Conservation (phyloP, 148 eudicot genomes). For the Cornus controversa region DNA sequence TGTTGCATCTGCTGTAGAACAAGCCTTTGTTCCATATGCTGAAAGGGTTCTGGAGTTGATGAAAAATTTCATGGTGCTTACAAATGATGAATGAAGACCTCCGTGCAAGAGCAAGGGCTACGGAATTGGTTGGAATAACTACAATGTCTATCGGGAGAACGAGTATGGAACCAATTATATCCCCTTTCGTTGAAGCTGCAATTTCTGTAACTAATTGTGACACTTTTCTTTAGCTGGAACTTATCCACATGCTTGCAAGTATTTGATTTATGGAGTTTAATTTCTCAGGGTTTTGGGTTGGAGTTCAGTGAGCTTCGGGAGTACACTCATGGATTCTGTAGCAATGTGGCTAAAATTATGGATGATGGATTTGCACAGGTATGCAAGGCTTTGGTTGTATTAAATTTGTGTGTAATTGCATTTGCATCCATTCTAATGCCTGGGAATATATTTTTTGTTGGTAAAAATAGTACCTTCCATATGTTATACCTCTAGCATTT, state of each 20-base stretch:
- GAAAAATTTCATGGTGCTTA: slow-evolving; percentile 86
- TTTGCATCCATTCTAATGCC: background rate
- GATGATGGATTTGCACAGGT: slow-evolving; percentile 91
- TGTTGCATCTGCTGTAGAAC: slow-evolving; percentile 93
- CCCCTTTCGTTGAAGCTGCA: slow-evolving; percentile 96
- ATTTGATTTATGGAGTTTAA: slow-evolving; percentile 13
- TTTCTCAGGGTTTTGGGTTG: slow-evolving; percentile 72
- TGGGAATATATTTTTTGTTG: slow-evolving; percentile 14
- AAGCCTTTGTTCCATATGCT: slow-evolving; percentile 91
- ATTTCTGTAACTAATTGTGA: slow-evolving; percentile 52
- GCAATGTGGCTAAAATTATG: slow-evolving; percentile 90
- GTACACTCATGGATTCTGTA: slow-evolving; percentile 95
- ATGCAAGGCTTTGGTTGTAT: slow-evolving; percentile 1
- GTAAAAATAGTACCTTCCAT: slow-evolving; percentile 83
- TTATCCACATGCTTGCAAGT: background rate
- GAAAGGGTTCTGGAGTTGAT: slow-evolving; percentile 91
- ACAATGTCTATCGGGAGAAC: slow-evolving; percentile 92
- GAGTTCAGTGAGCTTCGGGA: slow-evolving; percentile 96
- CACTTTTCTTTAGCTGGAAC: background rate
- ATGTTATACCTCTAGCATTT: slow-evolving; percentile 83
- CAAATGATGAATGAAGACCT: slow-evolving; percentile 93
- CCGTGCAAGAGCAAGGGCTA: slow-evolving; percentile 86
- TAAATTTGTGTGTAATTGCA: slow-evolving; percentile 8
- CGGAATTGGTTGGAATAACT: slow-evolving; percentile 93
- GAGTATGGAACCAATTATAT: slow-evolving; percentile 87